Percentiles rank a stretch among this genome's conserved stretches.
Evolutionary conservation across 2,329 filamentous ascomycete genomes (phyloP).

Genomic region (Pseudocercospora pini-densiflorae): DNA sequence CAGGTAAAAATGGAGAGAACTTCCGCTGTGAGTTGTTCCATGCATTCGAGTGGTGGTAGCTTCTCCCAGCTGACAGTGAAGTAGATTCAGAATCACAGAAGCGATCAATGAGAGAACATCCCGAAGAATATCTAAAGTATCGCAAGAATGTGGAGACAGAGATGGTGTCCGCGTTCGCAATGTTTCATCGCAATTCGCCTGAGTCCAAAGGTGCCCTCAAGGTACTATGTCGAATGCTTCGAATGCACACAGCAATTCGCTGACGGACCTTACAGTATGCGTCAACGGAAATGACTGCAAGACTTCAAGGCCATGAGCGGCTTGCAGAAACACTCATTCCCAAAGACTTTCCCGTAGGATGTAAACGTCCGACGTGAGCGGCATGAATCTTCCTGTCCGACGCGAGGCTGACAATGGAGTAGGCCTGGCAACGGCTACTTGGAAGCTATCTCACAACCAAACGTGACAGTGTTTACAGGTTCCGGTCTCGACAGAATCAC

Average conservation of each 20-base stretch:
- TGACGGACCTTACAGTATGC: too few relatives aligned
- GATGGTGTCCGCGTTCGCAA: neutral
- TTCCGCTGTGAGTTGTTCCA: too few relatives aligned
- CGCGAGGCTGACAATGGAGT: neutral
- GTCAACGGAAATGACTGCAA: too few relatives aligned
- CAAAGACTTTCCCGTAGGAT: too few relatives aligned
- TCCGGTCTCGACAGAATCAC: neutral
- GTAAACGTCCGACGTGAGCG: too few relatives aligned
- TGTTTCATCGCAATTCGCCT: neutral
- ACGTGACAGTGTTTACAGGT: neutral
- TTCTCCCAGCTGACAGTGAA: neutral
- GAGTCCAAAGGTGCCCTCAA: constrained; percentile 34
- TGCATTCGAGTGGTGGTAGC: too few relatives aligned
- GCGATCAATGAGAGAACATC: neutral
- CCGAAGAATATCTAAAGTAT: neutral
- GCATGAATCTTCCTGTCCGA: too few relatives aligned
- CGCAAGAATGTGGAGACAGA: neutral
- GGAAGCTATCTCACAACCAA: neutral
- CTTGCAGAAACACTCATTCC: too few relatives aligned
- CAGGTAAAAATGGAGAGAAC: too few relatives aligned
- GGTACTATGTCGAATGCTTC: neutral
- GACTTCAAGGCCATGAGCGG: too few relatives aligned
- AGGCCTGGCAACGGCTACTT: neutral
- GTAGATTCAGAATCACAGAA: neutral
- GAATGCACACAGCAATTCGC: neutral